A percentile compares a stretch with the other conserved stretches of the same genome.
phyloP scores from a whole-genome alignment of 179 eudicot species.

The Silene noctiflora region DNA sequence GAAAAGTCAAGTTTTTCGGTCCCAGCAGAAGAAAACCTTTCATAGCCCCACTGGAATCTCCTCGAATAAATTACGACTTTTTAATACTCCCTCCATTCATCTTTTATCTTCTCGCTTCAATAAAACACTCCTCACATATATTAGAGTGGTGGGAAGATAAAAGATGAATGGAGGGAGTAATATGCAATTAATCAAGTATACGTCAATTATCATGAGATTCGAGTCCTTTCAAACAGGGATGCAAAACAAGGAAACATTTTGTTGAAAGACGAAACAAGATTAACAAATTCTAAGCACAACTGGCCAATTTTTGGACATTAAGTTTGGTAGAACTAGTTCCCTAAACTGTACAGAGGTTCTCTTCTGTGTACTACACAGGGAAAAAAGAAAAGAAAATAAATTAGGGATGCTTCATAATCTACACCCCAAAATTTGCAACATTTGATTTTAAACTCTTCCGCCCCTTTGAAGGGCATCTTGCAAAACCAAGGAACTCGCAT shows the following conservation, averaged over 20 bases:
- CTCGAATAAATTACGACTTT: background rate
- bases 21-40: no score
- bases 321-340: conserved; percentile 20
- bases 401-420: conserved; percentile 9
- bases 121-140: no score
- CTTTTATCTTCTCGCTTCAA: no score
- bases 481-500: conserved; percentile 17
- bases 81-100: no score
- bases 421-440: conserved; percentile 19
- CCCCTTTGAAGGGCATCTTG: conserved; percentile 10
- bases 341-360: conserved; percentile 28
- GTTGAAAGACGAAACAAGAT: background rate
- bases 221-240: background rate
- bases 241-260: background rate
- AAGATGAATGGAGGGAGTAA: no score
- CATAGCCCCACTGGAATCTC: no score
- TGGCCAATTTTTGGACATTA: background rate
- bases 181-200: background rate
- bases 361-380: conserved; percentile 24
- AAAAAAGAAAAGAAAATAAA: background rate
- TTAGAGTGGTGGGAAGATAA: no score
- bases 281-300: background rate
- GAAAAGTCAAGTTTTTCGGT: no score
- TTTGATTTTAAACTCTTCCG: background rate
- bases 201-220: background rate